phyloP scores from a whole-genome alignment of 257 asterid species.

The Jacaranda copaia region DNA sequence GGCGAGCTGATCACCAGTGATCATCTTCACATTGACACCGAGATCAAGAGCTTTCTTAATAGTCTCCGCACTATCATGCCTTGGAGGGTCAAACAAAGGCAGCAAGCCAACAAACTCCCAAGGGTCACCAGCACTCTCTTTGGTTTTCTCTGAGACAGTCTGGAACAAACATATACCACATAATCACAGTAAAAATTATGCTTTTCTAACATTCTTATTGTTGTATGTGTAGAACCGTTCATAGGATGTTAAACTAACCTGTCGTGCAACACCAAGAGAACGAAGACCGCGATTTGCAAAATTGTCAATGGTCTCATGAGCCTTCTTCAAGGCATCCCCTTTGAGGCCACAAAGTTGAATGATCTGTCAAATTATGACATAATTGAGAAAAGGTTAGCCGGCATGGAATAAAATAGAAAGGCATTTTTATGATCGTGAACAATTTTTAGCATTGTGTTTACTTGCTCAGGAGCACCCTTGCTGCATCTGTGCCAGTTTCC shows the following conservation, averaged over 20 bases:
- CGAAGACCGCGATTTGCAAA: constrained; percentile 96
- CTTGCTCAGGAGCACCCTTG: constrained; percentile 98
- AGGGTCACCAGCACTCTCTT: constrained; percentile 69
- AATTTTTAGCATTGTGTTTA: constrained; percentile 24
- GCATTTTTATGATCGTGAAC: not conserved
- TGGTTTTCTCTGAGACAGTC: constrained; percentile 70
- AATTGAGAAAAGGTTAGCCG: not conserved
- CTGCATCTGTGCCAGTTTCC: constrained; percentile 82
- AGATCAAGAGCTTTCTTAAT: constrained; percentile 84
- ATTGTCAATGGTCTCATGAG: constrained; percentile 65
- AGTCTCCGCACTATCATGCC: constrained; percentile 94
- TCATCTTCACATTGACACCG: constrained; percentile 94
- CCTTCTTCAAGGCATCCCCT: constrained; percentile 61
- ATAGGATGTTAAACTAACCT: constrained; percentile 41
- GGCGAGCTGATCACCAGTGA: constrained; percentile 93
- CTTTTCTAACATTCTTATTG: too few relatives aligned
- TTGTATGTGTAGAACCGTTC: too few relatives aligned
- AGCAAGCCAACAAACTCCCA: constrained; percentile 88
- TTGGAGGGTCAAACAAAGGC: constrained; percentile 94
- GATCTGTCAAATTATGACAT: constrained; percentile 48
- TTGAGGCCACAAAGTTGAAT: constrained; percentile 76
- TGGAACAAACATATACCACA: constrained; percentile 28
- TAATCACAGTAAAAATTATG: not conserved
- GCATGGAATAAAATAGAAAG: not conserved
- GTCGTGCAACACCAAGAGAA: constrained; percentile 78